phyloP scores from a whole-genome alignment of 164 flowering plant species.

The Macadamia tetraphylla region DNA sequence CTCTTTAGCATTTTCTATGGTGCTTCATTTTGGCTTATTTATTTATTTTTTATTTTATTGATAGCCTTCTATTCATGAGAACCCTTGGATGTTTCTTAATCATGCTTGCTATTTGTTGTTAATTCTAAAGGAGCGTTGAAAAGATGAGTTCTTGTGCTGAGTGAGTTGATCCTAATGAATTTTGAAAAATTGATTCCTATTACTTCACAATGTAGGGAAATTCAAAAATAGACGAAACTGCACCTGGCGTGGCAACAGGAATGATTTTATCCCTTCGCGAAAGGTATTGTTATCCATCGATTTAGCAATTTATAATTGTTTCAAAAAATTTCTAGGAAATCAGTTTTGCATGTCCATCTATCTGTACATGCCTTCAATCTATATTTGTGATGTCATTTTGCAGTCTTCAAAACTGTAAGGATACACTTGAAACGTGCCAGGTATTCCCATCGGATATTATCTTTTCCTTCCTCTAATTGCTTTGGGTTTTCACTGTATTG shows the following conservation, averaged over 20 bases:
- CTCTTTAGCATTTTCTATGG: no score
- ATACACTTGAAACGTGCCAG: slow-evolving; percentile 67
- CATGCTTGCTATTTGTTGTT: neutral
- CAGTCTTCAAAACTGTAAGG: slow-evolving; percentile 86
- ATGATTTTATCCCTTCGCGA: slow-evolving; percentile 94
- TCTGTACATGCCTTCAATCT: slow-evolving; percentile 5
- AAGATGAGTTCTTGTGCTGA: no score
- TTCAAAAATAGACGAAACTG: slow-evolving; percentile 68
- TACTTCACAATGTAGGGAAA: slow-evolving; percentile 33
- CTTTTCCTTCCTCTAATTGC: neutral
- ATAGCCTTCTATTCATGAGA: neutral
- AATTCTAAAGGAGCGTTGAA: no score
- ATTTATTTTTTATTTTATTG: neutral
- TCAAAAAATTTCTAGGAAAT: no score
- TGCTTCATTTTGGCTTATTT: no score
- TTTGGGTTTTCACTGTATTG: neutral
- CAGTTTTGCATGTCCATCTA: neutral
- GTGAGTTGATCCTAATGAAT: neutral
- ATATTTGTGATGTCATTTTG: slow-evolving; percentile 15
- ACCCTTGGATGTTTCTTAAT: neutral
- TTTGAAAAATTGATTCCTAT: neutral
- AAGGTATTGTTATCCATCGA: slow-evolving; percentile 41
- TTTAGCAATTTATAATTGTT: neutral
- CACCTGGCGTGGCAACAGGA: slow-evolving; percentile 91
- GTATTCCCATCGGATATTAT: slow-evolving; percentile 22